phyloP scores from a whole-genome alignment of 2,329 filamentous ascomycete species.

The Tolypocladium ophioglossoides region DNA sequence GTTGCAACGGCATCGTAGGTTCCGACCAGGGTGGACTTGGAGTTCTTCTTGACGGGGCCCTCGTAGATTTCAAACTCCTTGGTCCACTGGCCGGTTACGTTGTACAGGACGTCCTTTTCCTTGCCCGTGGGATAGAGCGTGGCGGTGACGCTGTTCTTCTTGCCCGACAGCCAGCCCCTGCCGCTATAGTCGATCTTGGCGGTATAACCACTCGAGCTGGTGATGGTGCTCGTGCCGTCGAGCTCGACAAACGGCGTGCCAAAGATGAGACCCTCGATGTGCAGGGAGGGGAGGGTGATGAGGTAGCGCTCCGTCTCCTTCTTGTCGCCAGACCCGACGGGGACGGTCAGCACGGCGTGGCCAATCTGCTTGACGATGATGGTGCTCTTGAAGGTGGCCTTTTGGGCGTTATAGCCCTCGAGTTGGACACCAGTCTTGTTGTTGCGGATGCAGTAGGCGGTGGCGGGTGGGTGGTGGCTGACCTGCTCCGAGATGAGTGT shows the following conservation, averaged over 20 bases:
- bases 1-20: slow-evolving; percentile 48
- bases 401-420: slow-evolving; percentile 93
- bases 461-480: slow-evolving; percentile 86
- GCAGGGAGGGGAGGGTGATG: slow-evolving; percentile 81
- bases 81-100: slow-evolving; percentile 84
- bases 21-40: slow-evolving; percentile 39
- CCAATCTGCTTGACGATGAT: slow-evolving; percentile 94
- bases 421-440: slow-evolving; percentile 66
- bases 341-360: slow-evolving; percentile 72
- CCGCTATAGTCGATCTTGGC: slow-evolving; percentile 88
- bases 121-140: slow-evolving; percentile 58
- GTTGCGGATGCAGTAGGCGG: slow-evolving; percentile 89
- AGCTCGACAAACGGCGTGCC: slow-evolving; percentile 85
- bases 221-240: slow-evolving; percentile 74
- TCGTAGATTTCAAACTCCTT: slow-evolving; percentile 71
- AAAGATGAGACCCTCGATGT: slow-evolving; percentile 88
- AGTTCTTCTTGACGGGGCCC: slow-evolving; percentile 42
- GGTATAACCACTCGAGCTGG: slow-evolving; percentile 76
- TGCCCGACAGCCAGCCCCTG: slow-evolving; percentile 88
- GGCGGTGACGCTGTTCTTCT: slow-evolving; percentile 85
- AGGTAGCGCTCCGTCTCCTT: slow-evolving; percentile 59
- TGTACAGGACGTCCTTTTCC: slow-evolving; percentile 69
- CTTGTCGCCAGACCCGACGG: slow-evolving; percentile 25
- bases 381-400: slow-evolving; percentile 85
- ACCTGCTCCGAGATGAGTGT: slow-evolving; percentile 91